phyloP scores from a whole-genome alignment of 179 eudicot species.

The Vitellaria paradoxa region DNA sequence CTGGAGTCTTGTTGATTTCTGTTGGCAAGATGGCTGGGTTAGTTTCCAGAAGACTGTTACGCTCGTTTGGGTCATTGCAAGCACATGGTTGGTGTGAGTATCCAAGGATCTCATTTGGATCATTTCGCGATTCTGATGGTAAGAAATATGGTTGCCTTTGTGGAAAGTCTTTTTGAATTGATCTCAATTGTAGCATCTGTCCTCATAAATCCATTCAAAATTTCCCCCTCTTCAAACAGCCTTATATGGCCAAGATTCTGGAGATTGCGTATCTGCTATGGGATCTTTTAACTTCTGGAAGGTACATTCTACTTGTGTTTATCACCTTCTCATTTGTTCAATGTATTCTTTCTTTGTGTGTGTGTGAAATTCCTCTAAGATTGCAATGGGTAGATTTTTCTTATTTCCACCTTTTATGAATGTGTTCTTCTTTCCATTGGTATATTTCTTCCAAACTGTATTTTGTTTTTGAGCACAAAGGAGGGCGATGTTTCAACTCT shows the following conservation, averaged over 20 bases:
- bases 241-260: conserved; percentile 1
- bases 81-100: conserved; percentile 1
- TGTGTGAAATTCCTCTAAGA: background rate
- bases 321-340: background rate
- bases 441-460: background rate
- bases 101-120: background rate
- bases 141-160: background rate
- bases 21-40: conserved; percentile 23
- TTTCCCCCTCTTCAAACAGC: conserved; percentile 13
- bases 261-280: conserved; percentile 3
- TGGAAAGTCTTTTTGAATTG: background rate
- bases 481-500: background rate
- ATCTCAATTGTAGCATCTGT: background rate
- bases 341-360: background rate
- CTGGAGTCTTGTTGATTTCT: conserved; percentile 5
- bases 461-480: background rate
- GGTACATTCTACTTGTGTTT: conserved; percentile 13
- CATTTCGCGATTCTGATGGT: conserved; percentile 13
- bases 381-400: background rate
- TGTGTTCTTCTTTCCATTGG: no score
- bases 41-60: conserved; percentile 26
- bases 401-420: background rate
- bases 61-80: conserved; percentile 19
- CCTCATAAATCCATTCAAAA: background rate
- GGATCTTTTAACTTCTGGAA: conserved; percentile 16